Evolutionary conservation across 164 flowering plant species (phyloP), one percentile per base, ranked within the genome.

Genomic region (Tetracentron sinense): DNA sequence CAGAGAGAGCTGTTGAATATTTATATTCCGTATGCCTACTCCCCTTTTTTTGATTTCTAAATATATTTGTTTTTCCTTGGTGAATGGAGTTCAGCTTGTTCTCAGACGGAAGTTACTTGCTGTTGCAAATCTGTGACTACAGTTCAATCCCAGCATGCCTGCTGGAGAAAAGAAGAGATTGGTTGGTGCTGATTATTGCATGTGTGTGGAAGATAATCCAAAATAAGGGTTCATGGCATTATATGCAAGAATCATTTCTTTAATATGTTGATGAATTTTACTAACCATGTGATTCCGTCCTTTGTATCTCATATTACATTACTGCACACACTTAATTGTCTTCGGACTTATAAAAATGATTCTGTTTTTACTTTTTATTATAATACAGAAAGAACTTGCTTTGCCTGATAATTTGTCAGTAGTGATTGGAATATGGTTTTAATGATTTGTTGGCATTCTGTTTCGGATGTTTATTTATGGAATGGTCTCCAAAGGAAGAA

Each of bases 1-100:
- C 99, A 11, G 99, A 91, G 76, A 86, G 97, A 74, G 99, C 97
- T 63, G 87, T 94, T 69, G 98, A 94, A 62, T 91, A 94, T 73
- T 71, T 94, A 21, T 94, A 88, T 74, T 81, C 97, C 42, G 98
- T 94, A 75, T 72, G 95, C 53, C 14, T 7, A 19, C 15, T 29
- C 49, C 26, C 35, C 42, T 21, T 48, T 28, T 10, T 56, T 23
- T 42, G 35, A 44, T 38, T 29, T 3, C n/a, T n/a, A n/a, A n/a
- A 5, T 53, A 33, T 47, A 69, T 11, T 66, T 14, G 16, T 19
- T 53, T 11, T 8, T 44, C 59, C 21, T 54, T 23, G 38, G 63
- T 15, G 42, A 52, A 52, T n/a, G 53, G 48, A 42, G 23, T 35
- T 56, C 21, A 7, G 21, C 19, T 38, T 38, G 8, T 38, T 8